phyloP scores from a whole-genome alignment of 2,329 filamentous ascomycete species.

The Talaromyces verruculosus region DNA sequence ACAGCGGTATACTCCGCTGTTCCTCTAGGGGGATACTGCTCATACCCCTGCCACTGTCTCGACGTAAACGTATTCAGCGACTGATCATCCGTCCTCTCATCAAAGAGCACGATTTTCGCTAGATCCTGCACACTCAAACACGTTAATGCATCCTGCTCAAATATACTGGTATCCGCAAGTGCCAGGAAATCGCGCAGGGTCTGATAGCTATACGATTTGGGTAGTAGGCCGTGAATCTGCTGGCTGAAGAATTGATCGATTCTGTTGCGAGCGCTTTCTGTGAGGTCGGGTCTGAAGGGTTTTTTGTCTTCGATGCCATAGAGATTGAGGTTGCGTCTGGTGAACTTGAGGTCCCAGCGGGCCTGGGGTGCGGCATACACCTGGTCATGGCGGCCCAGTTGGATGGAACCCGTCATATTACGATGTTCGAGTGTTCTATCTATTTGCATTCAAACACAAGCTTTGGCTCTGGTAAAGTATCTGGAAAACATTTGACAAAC shows the following conservation, averaged over 20 bases:
- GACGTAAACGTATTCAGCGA: no score
- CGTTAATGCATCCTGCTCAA: neutral
- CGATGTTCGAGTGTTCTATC: neutral
- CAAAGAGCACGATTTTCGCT: neutral
- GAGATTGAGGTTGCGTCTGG: neutral
- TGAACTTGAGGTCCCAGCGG: neutral
- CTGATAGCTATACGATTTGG: slow-evolving; percentile 10
- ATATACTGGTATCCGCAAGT: neutral
- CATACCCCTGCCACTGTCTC: neutral
- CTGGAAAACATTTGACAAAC: no score
- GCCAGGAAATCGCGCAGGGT: neutral
- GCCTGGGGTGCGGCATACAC: neutral
- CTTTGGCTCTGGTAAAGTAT: no score
- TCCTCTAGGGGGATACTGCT: neutral
- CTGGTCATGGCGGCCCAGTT: neutral
- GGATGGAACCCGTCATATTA: neutral
- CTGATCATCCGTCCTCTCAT: slow-evolving; percentile 3
- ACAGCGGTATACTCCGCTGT: neutral
- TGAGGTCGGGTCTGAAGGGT: neutral
- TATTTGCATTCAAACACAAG: neutral
- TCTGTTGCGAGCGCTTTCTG: neutral
- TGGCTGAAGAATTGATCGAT: slow-evolving; percentile 1
- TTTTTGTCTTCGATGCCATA: neutral
- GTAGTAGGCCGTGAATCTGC: neutral
- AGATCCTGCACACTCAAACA: neutral